Percentiles rank a stretch among this genome's conserved stretches.
Evolutionary conservation across 2,329 filamentous ascomycete genomes (phyloP).

Genomic region (Calonectria multiphialidica): DNA sequence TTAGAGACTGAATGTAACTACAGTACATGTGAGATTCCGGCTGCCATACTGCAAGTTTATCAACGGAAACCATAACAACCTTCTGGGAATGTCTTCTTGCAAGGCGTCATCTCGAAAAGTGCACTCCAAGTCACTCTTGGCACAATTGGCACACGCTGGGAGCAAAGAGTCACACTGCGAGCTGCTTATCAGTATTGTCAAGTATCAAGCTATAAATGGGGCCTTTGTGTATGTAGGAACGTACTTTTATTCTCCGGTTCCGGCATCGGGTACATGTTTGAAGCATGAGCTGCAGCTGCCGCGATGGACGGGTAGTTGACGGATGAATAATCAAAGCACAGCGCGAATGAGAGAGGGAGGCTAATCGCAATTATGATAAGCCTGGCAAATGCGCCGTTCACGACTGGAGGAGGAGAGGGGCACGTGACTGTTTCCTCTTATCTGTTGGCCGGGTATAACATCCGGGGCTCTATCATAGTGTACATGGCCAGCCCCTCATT

Average conservation of each 20-base stretch:
- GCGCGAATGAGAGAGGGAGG: neutral
- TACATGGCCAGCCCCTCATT: neutral
- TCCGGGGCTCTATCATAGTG: neutral
- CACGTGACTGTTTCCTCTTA: neutral
- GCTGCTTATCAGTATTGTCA: neutral
- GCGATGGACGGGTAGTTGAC: neutral
- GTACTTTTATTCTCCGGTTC: neutral
- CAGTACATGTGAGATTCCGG: neutral
- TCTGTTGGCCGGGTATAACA: neutral
- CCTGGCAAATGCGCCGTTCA: neutral
- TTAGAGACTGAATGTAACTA: constrained; percentile 4
- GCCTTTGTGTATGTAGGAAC: neutral
- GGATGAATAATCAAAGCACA: neutral
- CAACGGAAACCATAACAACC: neutral
- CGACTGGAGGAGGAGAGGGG: neutral
- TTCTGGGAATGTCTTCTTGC: constrained; percentile 5
- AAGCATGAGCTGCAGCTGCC: neutral
- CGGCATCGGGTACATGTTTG: neutral
- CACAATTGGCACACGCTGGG: neutral
- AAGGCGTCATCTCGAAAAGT: constrained; percentile 10
- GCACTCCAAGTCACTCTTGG: constrained; percentile 4
- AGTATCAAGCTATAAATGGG: neutral
- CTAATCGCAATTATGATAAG: neutral
- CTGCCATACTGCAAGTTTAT: neutral
- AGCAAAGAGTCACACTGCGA: neutral